These are phyloP conservation scores for Kazachstania sp. DNA, from an alignment of 1,139 yeast species.

Conservation along the genomic window DNA sequence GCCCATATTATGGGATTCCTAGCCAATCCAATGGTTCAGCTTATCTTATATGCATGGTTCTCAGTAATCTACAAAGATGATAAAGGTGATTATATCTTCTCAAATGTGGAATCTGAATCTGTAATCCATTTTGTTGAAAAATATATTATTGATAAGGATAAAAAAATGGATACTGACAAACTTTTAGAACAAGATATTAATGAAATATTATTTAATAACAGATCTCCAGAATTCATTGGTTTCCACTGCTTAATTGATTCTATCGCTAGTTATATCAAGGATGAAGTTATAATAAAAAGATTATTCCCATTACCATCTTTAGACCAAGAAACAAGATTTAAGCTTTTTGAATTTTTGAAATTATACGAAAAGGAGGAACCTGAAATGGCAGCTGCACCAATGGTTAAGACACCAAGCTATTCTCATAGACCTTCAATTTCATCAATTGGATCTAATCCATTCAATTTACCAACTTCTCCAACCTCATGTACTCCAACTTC, in stretches of 20 bases:
- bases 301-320: constrained; percentile 10
- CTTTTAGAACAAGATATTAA: constrained; percentile 14
- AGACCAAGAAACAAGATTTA: constrained; percentile 5
- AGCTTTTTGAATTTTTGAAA: constrained; percentile 7
- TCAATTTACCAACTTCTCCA: constrained; percentile 8
- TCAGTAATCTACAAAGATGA: constrained; percentile 8
- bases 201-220: constrained; percentile 14
- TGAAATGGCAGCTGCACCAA: background rate
- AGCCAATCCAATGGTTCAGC: constrained; percentile 18
- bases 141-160: constrained; percentile 13
- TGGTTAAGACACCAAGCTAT: background rate
- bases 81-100: background rate
- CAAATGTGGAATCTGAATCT: constrained; percentile 8
- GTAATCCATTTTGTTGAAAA: constrained; percentile 15
- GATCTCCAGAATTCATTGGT: constrained; percentile 15
- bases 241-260: constrained; percentile 15
- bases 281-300: constrained; percentile 12
- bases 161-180: constrained; percentile 14
- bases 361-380: constrained; percentile 1
- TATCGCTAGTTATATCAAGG: constrained; percentile 10
- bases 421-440: constrained; percentile 4
- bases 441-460: constrained; percentile 2
- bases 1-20: constrained; percentile 10
- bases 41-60: constrained; percentile 17
- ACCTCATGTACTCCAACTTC: background rate